Base-by-base conservation (phyloP, 257 asterid genomes). In the Capsicum chinense region DNA sequence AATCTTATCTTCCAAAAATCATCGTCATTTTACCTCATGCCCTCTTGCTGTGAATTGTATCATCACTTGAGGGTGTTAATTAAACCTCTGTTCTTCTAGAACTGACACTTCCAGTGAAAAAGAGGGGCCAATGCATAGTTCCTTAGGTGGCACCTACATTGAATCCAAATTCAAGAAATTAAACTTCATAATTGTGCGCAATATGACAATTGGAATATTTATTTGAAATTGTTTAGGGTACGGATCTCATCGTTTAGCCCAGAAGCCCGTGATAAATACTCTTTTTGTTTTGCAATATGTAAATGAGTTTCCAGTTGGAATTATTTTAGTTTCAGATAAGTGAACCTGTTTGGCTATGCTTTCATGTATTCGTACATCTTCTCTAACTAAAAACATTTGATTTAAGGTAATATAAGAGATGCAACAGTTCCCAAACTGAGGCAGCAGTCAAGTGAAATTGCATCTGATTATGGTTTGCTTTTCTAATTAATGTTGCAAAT, bases 401-500 rank as follows among this genome's bases (percentile, higher is more conserved):
- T 66, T 66, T 4, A 39, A 39, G 5, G 42, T 39, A 4, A 39
- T 39, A 39, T 39, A 39, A 39, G 42, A 39, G 42, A 39, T 39
- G 42, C 3, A 39, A 4, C 42, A 39, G 42, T 39, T 39, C 42
- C 42, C 42, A 39, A 39, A 74, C 19, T 13, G 47, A 66, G 48
- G 9, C 13, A 66, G 44, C 19, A 66, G 73, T 66, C 47, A 66
- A 33, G 73, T 66, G 37, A 17, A 66, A 44, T 66, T 33, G 47
- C 44, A 66, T 35, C 10, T 66, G 48, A n/a, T 5, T 66, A 33
- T 66, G 73, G 47, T 76, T 52, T 78, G 63, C 70, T 71, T 79
- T 86, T 85, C 84, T 81, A 39, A 79, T 84, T 44, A 9, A 44
- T 16, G 35, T 74, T 52, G 8, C 64, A 71, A 19, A 26, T 82